phyloP scores from a whole-genome alignment of 75 land plant species.

The Pseudotsuga menziesii region DNA sequence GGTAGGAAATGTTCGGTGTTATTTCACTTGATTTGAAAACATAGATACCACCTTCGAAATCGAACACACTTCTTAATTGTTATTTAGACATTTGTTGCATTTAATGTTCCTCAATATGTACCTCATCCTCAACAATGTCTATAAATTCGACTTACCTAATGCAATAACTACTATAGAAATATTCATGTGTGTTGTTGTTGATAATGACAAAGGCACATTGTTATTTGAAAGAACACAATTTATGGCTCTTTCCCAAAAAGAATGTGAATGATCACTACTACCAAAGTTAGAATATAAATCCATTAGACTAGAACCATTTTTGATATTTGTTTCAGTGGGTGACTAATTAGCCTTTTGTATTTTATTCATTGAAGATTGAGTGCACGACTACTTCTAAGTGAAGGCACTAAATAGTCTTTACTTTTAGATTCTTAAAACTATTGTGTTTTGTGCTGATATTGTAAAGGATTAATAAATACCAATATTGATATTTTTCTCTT shows the following conservation, averaged over 20 bases:
- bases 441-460: not conserved
- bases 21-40: not conserved
- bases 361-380: not conserved
- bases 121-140: not conserved
- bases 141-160: not conserved
- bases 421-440: conserved; percentile 5
- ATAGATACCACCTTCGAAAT: not conserved
- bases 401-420: conserved; percentile 1
- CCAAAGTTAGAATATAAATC: conserved; percentile 1
- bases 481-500: conserved; percentile 17
- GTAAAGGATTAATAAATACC: not conserved
- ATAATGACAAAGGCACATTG: conserved; percentile 4
- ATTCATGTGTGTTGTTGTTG: conserved; percentile 7
- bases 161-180: not conserved
- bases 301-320: not conserved
- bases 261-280: conserved; percentile 5
- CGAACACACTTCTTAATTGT: conserved; percentile 3
- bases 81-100: not conserved
- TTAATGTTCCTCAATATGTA: not conserved
- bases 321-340: not conserved
- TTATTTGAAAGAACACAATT: not conserved
- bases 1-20: not conserved
- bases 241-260: conserved; percentile 11
- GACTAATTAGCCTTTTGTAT: not conserved
- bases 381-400: not conserved